phyloP scores from a whole-genome alignment of 2,329 filamentous ascomycete genomes.

The Sarocladiaceae sp. region DNA sequence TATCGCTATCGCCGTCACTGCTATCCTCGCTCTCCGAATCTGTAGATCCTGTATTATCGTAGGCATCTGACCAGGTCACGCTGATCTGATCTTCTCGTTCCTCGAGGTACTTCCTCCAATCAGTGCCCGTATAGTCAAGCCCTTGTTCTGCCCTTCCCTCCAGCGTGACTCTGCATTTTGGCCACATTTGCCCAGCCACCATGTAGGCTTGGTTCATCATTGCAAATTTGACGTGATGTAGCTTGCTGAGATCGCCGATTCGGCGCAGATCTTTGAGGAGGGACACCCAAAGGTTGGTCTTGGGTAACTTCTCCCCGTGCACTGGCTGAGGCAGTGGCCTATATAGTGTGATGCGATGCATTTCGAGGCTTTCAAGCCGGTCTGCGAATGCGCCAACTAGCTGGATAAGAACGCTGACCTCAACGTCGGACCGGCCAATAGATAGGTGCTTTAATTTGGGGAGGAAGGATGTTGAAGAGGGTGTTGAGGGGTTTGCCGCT shows the following conservation, averaged over 20 bases:
- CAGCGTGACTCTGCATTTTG: slow-evolving; percentile 17
- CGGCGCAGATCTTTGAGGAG: slow-evolving; percentile 32
- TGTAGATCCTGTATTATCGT: neutral
- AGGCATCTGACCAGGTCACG: neutral
- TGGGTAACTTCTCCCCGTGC: neutral
- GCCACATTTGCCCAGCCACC: neutral
- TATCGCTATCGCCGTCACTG: neutral
- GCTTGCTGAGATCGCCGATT: slow-evolving; percentile 22
- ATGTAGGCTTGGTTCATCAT: slow-evolving; percentile 19
- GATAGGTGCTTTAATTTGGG: slow-evolving; percentile 36
- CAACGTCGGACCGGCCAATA: slow-evolving; percentile 33
- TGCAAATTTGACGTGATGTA: slow-evolving; percentile 28
- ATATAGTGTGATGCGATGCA: slow-evolving; percentile 36
- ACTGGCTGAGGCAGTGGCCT: slow-evolving; percentile 14
- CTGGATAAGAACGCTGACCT: slow-evolving; percentile 27
- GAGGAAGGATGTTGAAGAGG: slow-evolving; percentile 25
- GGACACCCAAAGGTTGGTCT: slow-evolving; percentile 27
- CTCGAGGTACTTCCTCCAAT: neutral
- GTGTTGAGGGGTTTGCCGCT: slow-evolving; percentile 9
- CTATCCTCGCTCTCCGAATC: neutral
- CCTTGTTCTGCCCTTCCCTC: neutral
- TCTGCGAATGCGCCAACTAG: slow-evolving; percentile 37
- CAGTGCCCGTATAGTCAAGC: slow-evolving; percentile 8
- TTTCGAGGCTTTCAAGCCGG: slow-evolving; percentile 37
- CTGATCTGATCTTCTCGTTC: neutral